These are phyloP conservation scores for Tulasnella sp. DNA, from an alignment of 768 basidiomycete genomes.

Conservation along the genomic window DNA sequence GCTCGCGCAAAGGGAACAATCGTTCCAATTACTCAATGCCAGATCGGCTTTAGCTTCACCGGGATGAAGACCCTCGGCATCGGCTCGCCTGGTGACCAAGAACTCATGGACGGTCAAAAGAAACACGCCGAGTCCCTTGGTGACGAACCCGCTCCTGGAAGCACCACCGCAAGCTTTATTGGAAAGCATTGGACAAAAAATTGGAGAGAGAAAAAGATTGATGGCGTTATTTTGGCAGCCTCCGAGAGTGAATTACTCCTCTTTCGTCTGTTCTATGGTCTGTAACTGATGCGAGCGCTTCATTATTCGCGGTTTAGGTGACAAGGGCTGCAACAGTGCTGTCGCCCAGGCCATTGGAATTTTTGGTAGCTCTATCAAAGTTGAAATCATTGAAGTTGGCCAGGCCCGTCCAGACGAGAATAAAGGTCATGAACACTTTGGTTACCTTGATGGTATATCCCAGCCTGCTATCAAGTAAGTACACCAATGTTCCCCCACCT, in stretches of 20 bases:
- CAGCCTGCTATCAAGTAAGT: slow-evolving; percentile 15
- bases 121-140: not conserved
- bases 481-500: not conserved
- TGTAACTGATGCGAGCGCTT: not conserved
- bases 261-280: too few relatives aligned
- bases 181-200: not conserved
- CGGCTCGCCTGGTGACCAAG: not conserved
- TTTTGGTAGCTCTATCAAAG: slow-evolving; percentile 10
- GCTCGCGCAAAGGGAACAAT: not conserved
- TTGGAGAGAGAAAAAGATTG: slow-evolving; percentile 16
- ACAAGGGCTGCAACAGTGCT: not conserved
- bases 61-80: not conserved
- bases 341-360: not conserved
- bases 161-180: not conserved
- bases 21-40: not conserved
- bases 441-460: slow-evolving; percentile 24
- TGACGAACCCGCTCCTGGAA: not conserved
- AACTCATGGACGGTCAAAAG: not conserved
- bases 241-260: not conserved
- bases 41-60: not conserved
- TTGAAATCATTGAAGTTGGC: not conserved
- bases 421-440: slow-evolving; percentile 24
- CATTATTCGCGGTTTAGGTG: not conserved
- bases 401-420: not conserved
- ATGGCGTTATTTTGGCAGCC: slow-evolving; percentile 22